Evolutionary conservation across 495 filamentous ascomycete species (phyloP), one percentile per base, ranked within the genome.

Genomic region (Pyrenula massariospora): DNA sequence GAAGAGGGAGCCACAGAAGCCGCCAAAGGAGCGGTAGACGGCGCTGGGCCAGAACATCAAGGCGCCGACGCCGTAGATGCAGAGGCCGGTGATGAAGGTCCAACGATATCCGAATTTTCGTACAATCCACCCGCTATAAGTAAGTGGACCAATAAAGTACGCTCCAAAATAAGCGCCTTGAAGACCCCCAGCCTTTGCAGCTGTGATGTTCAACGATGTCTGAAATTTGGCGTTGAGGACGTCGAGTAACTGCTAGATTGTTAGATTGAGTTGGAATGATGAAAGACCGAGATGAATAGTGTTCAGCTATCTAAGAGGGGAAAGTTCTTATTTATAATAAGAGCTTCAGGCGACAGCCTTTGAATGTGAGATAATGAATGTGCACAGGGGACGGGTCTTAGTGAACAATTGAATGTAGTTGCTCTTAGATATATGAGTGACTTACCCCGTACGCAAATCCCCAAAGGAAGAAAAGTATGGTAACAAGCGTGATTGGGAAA

Each of bases 391-490:
- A n/a, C n/a, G n/a, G n/a, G n/a, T n/a, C n/a, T n/a, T n/a, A n/a
- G n/a, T n/a, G n/a, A n/a, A n/a, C n/a, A n/a, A n/a, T n/a, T n/a
- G n/a, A n/a, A n/a, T n/a, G n/a, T n/a, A n/a, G n/a, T n/a, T n/a
- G n/a, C n/a, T n/a, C n/a, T n/a, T n/a, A n/a, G n/a, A n/a, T n/a
- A n/a, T n/a, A n/a, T n/a, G n/a, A n/a, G n/a, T n/a, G n/a, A n/a
- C n/a, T n/a, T n/a, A n/a, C n/a, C 12, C 89, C 88, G 65, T 94
- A 93, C 0, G 86, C 84, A 59, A 95, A 88, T 0, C 90, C 88
- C 89, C 86, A 91, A 8, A 92, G 74, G 68, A 94, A 91, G 70
- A 91, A 91, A 2, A 91, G 73, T 55, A 89, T 73, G 10, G 85
- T 89, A 53, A 87, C 84, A 25, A 89, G 68, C 23, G 74, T 73